Evolutionary conservation across 2,329 filamentous ascomycete genomes (phyloP), one percentile per base, ranked within the genome.

Genomic region (Curvularia verruculosa): DNA sequence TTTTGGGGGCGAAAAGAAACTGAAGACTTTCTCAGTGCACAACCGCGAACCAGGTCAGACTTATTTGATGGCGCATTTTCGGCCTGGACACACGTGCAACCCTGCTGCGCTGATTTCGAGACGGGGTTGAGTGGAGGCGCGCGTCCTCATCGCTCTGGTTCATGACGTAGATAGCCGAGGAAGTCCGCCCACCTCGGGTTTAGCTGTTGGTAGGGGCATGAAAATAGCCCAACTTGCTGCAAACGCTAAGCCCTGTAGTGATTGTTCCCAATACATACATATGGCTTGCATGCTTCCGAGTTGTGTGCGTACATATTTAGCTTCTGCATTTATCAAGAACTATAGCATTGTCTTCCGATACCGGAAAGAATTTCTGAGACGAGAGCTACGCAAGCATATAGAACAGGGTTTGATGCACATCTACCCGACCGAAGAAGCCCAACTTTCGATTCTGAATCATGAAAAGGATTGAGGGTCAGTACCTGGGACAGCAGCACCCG

Each of bases 131-230:
- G 51, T 54, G 51, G 55, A 58, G 24, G 50, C 43, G 45, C 37
- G 47, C 29, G 40, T 53, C 34, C 43, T 54, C 39, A 10, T 29
- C 28, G 24, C 36, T 19, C n/a, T 48, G n/a, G 34, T 41, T 18
- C 7, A 54, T 58, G 55, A 58, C 51, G 55, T 58, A 54, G 19
- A 51, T 58, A 50, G 21, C 21, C 15, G 36, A 21, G 13, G 21
- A 21, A 26, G 26, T 24, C 21, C 43, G 23, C 45, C 36, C 40
- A 23, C 37, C 49, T 51, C 51, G 40, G 56, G 49, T 26, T 53
- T 56, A 53, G 46, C 47, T 26, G 28, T n/a, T n/a, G 18, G 10
- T 36, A 24, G 5, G 29, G 48, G 47, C 48, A 41, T 24, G 6
- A n/a, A 31, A 31, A 34, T 31, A 39, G 31, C 13, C 15, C 4